A percentile compares a stretch with the other conserved stretches of the same genome.
Evolutionary conservation across 108 stramenopile genomes (phyloP).

Genomic region (Nannochloropsis salina): DNA sequence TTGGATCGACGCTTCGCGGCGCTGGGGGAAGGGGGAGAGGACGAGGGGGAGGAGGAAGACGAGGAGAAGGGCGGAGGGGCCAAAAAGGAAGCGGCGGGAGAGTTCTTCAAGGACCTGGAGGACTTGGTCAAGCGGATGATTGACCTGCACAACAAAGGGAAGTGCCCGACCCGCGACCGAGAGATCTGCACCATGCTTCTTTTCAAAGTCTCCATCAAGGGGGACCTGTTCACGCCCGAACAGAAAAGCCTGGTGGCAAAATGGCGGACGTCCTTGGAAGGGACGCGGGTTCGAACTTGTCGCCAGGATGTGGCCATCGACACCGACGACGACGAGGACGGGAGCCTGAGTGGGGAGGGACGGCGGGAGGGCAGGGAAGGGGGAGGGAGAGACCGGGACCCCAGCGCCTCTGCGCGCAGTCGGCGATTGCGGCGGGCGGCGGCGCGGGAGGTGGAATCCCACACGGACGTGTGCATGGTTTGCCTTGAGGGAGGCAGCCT

Average conservation of each 20-base stretch:
- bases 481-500: slow-evolving; percentile 41
- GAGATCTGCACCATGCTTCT: slow-evolving; percentile 18
- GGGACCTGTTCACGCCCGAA: slow-evolving; percentile 32
- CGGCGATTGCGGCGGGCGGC: not conserved
- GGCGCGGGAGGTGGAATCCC: slow-evolving; percentile 29
- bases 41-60: not conserved
- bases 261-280: slow-evolving; percentile 39
- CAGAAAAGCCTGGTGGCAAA: slow-evolving; percentile 26
- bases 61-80: not conserved
- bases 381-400: not conserved
- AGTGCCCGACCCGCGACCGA: slow-evolving; percentile 26
- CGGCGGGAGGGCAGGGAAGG: slow-evolving; percentile 20
- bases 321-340: not conserved
- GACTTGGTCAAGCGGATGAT: slow-evolving; percentile 31
- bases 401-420: not conserved
- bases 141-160: slow-evolving; percentile 27
- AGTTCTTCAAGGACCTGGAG: slow-evolving; percentile 36
- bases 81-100: not conserved
- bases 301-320: not conserved
- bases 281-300: slow-evolving; percentile 37
- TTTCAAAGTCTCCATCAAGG: not conserved
- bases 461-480: slow-evolving; percentile 42
- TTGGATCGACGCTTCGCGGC: slow-evolving; percentile 47
- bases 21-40: not conserved
- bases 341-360: not conserved